Evolutionary conservation across 345 rosid genomes (phyloP).

Genomic region (Corchorus capsularis): DNA sequence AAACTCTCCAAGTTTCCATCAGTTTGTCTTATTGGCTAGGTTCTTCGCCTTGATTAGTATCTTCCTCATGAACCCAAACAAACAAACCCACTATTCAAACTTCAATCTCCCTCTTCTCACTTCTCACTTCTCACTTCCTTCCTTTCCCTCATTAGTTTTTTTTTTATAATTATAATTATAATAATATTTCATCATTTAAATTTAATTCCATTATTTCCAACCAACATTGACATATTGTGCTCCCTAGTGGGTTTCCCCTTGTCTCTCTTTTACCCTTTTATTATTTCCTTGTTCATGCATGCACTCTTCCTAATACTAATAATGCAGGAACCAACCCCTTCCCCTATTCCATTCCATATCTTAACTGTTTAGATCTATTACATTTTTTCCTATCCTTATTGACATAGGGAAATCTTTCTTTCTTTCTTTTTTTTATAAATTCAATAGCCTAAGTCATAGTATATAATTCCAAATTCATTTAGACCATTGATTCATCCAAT

Average conservation of each 20-base stretch:
- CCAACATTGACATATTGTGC: slow-evolving; percentile 10
- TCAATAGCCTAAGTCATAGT: too few relatives aligned
- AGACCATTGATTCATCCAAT: too few relatives aligned
- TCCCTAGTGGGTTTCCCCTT: slow-evolving; percentile 13
- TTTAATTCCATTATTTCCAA: neutral
- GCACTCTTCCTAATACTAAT: neutral
- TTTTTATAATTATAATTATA: neutral
- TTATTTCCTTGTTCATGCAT: neutral
- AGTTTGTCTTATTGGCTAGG: slow-evolving; percentile 47
- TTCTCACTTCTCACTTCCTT: too few relatives aligned
- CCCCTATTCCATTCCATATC: neutral
- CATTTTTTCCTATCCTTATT: neutral
- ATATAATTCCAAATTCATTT: too few relatives aligned
- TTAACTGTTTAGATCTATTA: neutral
- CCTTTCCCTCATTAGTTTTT: neutral
- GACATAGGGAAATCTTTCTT: neutral
- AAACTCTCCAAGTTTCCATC: neutral
- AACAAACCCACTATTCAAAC: neutral
- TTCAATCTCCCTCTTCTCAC: neutral
- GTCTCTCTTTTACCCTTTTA: neutral
- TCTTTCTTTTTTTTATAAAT: too few relatives aligned
- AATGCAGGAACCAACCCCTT: neutral
- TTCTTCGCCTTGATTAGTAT: slow-evolving; percentile 26
- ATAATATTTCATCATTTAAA: neutral
- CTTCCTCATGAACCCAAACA: neutral